phyloP scores from a whole-genome alignment of 2,329 filamentous ascomycete species.

The Polytolypa hystricis region DNA sequence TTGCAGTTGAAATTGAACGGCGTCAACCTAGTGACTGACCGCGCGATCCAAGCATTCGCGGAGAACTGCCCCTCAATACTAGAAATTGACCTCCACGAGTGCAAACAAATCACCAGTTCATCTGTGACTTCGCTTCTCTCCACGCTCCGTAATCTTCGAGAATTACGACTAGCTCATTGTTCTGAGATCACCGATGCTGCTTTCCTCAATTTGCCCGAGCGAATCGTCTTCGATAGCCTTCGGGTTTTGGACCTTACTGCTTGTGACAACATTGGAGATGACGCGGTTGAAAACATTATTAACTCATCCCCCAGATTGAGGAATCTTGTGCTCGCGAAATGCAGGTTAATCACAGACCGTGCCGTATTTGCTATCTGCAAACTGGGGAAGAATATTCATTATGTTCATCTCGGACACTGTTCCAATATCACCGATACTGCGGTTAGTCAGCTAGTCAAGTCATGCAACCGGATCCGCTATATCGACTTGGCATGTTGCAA shows the following conservation, averaged over 20 bases:
- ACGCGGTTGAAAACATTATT: constrained; percentile 79
- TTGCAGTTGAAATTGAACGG: constrained; percentile 83
- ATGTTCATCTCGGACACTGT: constrained; percentile 91
- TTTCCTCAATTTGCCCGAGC: constrained; percentile 64
- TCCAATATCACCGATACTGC: constrained; percentile 80
- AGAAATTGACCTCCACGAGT: constrained; percentile 89
- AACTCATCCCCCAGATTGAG: constrained; percentile 74
- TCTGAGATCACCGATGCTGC: constrained; percentile 75
- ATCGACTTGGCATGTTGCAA: constrained; percentile 95
- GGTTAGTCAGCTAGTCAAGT: constrained; percentile 70
- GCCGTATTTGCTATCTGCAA: constrained; percentile 78
- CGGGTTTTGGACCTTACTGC: constrained; percentile 90
- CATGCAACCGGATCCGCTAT: constrained; percentile 88
- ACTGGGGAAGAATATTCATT: constrained; percentile 91
- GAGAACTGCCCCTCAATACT: constrained; percentile 82
- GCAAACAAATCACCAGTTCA: constrained; percentile 66
- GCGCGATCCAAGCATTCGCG: constrained; percentile 74
- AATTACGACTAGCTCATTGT: constrained; percentile 79
- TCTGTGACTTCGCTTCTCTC: constrained; percentile 72
- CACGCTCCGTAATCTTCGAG: constrained; percentile 72
- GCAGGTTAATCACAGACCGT: constrained; percentile 79
- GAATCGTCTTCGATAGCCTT: constrained; percentile 68
- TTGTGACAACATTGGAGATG: constrained; percentile 72
- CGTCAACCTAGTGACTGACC: constrained; percentile 72
- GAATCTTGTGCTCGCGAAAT: constrained; percentile 91